Base-by-base conservation (phyloP, 1,139 yeast species). In the Candida tunisiensis region DNA sequence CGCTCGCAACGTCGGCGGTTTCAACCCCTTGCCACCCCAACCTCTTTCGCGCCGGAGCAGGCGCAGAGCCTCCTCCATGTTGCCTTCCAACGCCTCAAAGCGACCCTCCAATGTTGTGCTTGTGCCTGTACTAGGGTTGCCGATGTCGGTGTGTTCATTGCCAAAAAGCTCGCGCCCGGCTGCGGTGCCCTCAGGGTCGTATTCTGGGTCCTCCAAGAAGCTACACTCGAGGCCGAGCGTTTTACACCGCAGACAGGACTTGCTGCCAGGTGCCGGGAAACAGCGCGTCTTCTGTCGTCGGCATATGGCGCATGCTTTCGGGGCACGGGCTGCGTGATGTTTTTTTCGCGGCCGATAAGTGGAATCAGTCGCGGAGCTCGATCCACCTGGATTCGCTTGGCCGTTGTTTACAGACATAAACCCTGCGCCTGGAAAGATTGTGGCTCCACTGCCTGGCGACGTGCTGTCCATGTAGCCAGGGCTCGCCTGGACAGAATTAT, bases 271-370 rank as follows among this genome's bases (percentile, higher is more conserved):
- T 1, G 69, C 56, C 25, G 69, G 55, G 36, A 72, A 61, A 39
- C 82, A 73, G 30, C 77, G 47, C 1, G 79, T 70, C 47, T 73
- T 73, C 41, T 68, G 77, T 34, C 53, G 60, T 21, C 80, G 53
- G 41, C 82, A 73, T 14, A 55, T 46, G 3, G 59, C 61, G 42
- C 82, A 73, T 0, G 82, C 82, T 34, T 57, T 57, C 4, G 64
- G 43, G 1, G 73, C 67, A 27, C 78, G 41, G 1, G 68, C 55
- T 0, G 60, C 58, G n/a, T 35, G 38, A 52, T 37, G 28, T n/a
- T n/a, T n/a, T n/a, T n/a, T n/a, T n/a, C n/a, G n/a, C n/a, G 22
- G 23, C 8, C 24, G 18, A 19, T 24, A 25, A 21, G 25, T 25
- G 8, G 31, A 25, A 11, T n/a, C 14, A 6, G 15, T 19, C 26